phyloP scores from a whole-genome alignment of 78 protist species.

The Neovahlkampfia damariscottae region DNA sequence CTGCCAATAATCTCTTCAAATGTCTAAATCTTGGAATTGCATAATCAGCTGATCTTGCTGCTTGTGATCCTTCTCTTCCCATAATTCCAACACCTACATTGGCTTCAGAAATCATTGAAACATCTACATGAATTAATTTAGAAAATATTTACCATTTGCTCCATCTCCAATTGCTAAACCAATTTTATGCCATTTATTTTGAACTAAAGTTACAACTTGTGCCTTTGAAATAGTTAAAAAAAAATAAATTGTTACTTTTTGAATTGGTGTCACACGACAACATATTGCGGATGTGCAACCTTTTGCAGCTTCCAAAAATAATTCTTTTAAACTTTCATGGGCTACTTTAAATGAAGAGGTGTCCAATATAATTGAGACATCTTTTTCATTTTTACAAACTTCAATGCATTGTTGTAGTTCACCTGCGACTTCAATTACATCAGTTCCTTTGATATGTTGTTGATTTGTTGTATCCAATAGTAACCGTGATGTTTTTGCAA shows the following conservation, averaged over 20 bases:
- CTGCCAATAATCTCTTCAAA: slow-evolving; percentile 16
- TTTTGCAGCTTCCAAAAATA: slow-evolving; percentile 52
- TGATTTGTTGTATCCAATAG: slow-evolving; percentile 27
- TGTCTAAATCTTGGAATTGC: slow-evolving; percentile 56
- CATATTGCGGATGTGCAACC: slow-evolving; percentile 62
- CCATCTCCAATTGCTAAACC: slow-evolving; percentile 69
- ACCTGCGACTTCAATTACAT: not conserved
- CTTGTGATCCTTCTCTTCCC: slow-evolving; percentile 61
- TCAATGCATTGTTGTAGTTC: not conserved
- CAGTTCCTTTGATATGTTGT: slow-evolving; percentile 26
- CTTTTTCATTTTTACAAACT: not conserved
- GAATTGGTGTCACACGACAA: slow-evolving; percentile 77
- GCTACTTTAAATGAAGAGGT: too few species aligned
- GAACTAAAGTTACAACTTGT: slow-evolving; percentile 46
- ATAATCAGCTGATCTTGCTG: slow-evolving; percentile 46
- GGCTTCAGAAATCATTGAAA: slow-evolving; percentile 69
- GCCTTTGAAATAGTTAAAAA: slow-evolving; percentile 16
- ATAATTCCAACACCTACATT: slow-evolving; percentile 56
- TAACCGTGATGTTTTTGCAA: slow-evolving; percentile 49
- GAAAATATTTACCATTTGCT: too few species aligned
- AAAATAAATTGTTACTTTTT: too few species aligned
- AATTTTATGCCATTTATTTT: slow-evolving; percentile 27
- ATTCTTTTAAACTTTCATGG: not conserved
- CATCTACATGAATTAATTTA: too few species aligned
- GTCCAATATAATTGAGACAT: too few species aligned